phyloP scores from a whole-genome alignment of 164 flowering plant species.

The Sextonia rubra region DNA sequence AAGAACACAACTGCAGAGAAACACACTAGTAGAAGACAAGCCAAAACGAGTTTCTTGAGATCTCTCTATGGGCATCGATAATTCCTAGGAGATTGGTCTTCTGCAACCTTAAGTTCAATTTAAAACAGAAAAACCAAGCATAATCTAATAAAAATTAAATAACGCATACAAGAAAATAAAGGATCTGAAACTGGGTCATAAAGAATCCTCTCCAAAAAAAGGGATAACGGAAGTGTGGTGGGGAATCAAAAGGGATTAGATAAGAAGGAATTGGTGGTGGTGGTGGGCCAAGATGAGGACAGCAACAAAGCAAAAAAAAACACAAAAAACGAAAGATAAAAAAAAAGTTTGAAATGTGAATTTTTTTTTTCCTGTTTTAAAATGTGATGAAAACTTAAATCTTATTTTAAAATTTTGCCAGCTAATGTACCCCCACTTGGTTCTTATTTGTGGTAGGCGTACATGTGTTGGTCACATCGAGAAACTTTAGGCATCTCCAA shows the following conservation, averaged over 20 bases:
- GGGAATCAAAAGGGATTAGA: not conserved
- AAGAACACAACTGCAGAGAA: not conserved
- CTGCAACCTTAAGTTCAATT: not conserved
- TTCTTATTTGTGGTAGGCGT: too few species aligned
- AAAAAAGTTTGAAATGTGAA: too few species aligned
- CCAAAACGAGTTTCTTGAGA: not conserved
- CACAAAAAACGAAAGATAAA: too few species aligned
- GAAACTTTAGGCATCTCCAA: too few species aligned
- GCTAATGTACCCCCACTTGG: too few species aligned
- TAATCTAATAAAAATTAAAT: not conserved
- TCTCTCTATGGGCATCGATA: not conserved
- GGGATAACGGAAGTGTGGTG: not conserved
- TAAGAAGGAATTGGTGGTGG: too few species aligned
- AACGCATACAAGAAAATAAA: not conserved
- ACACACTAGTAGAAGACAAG: not conserved
- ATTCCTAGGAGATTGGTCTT: not conserved
- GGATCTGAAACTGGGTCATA: not conserved
- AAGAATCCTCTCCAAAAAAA: not conserved
- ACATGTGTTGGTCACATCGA: too few species aligned
- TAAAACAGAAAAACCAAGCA: not conserved
- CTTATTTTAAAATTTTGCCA: too few species aligned
- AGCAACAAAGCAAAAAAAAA: too few species aligned
- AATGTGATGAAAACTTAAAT: too few species aligned
- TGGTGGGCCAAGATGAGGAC: too few species aligned
- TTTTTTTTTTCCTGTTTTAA: too few species aligned